Evolutionary conservation across 306 rosid species (phyloP).

Genomic region (Carpinus fangiana): DNA sequence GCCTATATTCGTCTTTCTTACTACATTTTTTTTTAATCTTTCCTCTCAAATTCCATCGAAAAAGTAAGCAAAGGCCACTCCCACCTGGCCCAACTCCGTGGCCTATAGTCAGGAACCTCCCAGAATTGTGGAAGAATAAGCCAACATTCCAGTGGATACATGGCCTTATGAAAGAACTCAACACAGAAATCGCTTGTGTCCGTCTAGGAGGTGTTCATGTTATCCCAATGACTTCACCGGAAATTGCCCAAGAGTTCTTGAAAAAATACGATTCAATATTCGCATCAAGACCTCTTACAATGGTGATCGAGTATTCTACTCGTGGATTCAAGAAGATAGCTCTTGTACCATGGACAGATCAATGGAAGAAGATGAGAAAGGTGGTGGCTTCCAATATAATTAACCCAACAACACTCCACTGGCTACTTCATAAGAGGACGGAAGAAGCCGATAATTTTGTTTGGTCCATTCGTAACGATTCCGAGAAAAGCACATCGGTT

Average conservation of each 20-base stretch:
- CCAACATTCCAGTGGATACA: conserved; percentile 39
- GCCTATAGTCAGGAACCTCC: conserved; percentile 44
- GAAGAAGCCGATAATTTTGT: conserved; percentile 46
- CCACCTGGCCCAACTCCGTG: conserved; percentile 51
- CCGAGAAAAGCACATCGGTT: not conserved
- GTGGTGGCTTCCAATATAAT: conserved; percentile 12
- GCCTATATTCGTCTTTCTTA: not conserved
- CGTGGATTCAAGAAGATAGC: conserved; percentile 13
- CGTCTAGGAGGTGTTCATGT: conserved; percentile 43
- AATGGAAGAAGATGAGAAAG: conserved; percentile 42
- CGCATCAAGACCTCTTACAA: conserved; percentile 38
- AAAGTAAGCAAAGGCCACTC: not conserved
- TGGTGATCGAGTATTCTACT: conserved; percentile 9
- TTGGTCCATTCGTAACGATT: conserved; percentile 26
- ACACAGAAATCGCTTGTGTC: conserved; percentile 49
- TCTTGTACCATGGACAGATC: conserved; percentile 29
- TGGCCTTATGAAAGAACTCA: conserved; percentile 27
- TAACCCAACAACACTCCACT: conserved; percentile 2
- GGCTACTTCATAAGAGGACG: conserved; percentile 38
- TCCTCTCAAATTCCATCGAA: not conserved
- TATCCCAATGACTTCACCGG: conserved; percentile 35
- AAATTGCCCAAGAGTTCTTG: conserved; percentile 36
- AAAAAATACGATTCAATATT: conserved; percentile 43
- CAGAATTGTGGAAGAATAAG: conserved; percentile 38
- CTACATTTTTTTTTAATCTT: not conserved